Evolutionary conservation across 768 basidiomycete species (phyloP), one percentile per base, ranked within the genome.

Genomic region (Podaxis carcinomalis): DNA sequence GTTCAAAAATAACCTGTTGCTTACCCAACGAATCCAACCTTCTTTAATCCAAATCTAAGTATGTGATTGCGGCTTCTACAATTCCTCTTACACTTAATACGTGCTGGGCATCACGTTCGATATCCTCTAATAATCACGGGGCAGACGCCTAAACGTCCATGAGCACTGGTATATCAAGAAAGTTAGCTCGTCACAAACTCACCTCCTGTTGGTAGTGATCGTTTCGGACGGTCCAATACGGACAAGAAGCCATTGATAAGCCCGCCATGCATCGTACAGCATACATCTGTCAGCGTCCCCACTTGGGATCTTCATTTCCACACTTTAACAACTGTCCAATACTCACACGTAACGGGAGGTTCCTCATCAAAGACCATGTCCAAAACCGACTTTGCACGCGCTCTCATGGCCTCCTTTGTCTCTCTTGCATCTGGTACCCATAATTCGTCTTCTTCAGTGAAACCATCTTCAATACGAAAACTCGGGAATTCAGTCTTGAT

Each of bases 251-350:
- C 83, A 47, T 79, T 78, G 46, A 87, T 86, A 62, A 86, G 80
- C 0, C 83, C 86, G 16, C 82, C 78, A 67, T 92, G 90, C 0
- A 84, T 81, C 1, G 87, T 88, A 61, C 90, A 80, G 3, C 87
- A 85, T 16, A 90, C 80, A 64, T 82, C 89, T 90, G 16, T 32
- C 13, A 14, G 21, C 6, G 14, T 52, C 63, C 19, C 5, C 21
- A 51, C 14, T n/a, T 19, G 28, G 35, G 56, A 19, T 16, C 23
- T 27, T 52, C 51, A 4, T 49, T 63, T 2, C 13, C n/a, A 28
- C 40, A 25, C n/a, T n/a, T 10, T 3, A 23, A 1, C 10, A 21
- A 23, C n/a, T 14, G 21, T 23, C 11, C 16, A 36, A 14, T 11
- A 74, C 85, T 52, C 67, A 88, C 88, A 83, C 3, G 66, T 73